Base-by-base conservation (phyloP, 495 filamentous ascomycete genomes). In the Penicillium egyptiacum region DNA sequence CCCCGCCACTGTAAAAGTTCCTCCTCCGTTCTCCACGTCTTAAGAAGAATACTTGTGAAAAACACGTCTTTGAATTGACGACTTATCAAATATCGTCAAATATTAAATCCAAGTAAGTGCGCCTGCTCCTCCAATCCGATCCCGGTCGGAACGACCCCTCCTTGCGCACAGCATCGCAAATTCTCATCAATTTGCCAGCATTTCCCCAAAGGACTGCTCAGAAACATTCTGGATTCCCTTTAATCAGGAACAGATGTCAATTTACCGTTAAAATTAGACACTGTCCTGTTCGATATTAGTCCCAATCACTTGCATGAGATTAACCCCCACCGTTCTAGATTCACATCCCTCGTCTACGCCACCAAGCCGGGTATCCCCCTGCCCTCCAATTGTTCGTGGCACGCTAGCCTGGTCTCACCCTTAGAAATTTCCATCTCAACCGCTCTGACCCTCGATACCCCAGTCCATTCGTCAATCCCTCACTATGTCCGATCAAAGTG, bases 281-380 rank as follows among this genome's bases (percentile, higher is more conserved):
- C 28, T 39, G 5, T 55, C 49, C 14, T 10, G 0, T 12, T 50
- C 35, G 31, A 42, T 17, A 50, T 42, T 33, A 20, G 41, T 19
- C 35, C n/a, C 9, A 33, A 41, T 43, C 33, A 56, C 42, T 33
- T 64, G 63, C 63, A 66, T 61, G 30, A 53, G 44, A 62, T 54
- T 62, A 49, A 69, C 44, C 64, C 55, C 58, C 66, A 65, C 66
- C 37, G 59, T 58, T 65, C 59, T 64, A 69, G 66, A 69, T 59
- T 65, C 50, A 44, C 44, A 56, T 57, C 56, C 40, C 49, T 50
- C 57, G 54, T 52, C 66, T 56, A 66, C 66, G 64, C 61, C 57
- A 67, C 54, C 51, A 30, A 61, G 22, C 61, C 55, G 45, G 61
- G 59, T 59, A 12, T 53, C 63, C 44, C 31, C 55, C 46, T 61